Evolutionary conservation across 169 alveolate species (phyloP), one percentile per base, ranked within the genome.

Genomic region (Plasmodium reichenowi): DNA sequence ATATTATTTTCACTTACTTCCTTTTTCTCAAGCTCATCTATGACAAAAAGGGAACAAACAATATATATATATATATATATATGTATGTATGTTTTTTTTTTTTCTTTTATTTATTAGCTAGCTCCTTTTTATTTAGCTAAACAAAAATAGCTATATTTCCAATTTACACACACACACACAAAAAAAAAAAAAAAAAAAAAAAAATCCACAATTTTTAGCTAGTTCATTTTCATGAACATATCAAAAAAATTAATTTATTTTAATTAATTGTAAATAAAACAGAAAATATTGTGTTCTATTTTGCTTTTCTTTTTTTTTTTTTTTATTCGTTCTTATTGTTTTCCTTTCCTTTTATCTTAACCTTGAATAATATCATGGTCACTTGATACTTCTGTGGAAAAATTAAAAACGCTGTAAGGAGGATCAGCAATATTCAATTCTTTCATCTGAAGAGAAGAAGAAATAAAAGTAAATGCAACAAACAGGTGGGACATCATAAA

Each of bases 361-460:
- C 88, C 75, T 58, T 76, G 76, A 58, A 76, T 50, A 56, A 76
- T 68, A 38, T 76, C 88, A 47, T 54, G n/a, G 20, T 66, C 66
- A 43, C 29, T 63, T 24, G 20, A 64, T 5, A 62, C 88, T 38
- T 76, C 88, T 10, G 88, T 76, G 3, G 88, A 74, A 32, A 76
- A 76, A 43, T 76, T 76, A 54, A 76, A 76, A 76, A 76, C 88
- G 9, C 76, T 76, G 56, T 76, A 76, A 38, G 88, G 88, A 43
- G 88, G 88, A 32, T 63, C 70, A 15, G 88, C 63, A 24, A 76
- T 17, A 13, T 67, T 68, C 26, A 76, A 48, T 64, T 76, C 75
- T 24, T 15, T 52, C 17, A 62, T 10, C 88, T 76, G 50, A 1
- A 50, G 13, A 29, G 38, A 60, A 3, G 43, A 17, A 60, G 20